Percentiles rank a stretch among this genome's conserved stretches.
phyloP scores from a whole-genome alignment of 1,284 basidiomycete genomes.

The Earliella scabrosa region DNA sequence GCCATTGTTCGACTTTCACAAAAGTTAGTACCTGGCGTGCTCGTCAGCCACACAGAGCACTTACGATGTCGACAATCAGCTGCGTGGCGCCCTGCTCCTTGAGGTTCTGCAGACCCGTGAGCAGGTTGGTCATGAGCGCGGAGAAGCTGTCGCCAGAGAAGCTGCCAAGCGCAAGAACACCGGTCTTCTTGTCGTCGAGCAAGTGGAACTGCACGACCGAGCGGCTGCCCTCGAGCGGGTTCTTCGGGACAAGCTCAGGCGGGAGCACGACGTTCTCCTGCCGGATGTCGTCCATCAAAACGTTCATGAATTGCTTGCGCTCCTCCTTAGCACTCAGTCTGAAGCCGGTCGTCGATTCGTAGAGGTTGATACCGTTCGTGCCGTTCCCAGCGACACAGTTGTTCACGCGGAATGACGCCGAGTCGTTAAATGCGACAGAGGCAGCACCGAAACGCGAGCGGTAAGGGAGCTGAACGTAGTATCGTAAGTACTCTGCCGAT shows the following conservation, averaged over 20 bases:
- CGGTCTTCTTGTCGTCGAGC: conserved; percentile 57
- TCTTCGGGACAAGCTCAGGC: conserved; percentile 45
- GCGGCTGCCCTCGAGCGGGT: conserved; percentile 47
- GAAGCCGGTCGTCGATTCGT: conserved; percentile 29
- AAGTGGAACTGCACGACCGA: conserved; percentile 60
- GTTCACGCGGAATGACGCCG: conserved; percentile 51
- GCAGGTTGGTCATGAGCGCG: conserved; percentile 46
- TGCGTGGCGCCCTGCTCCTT: conserved; percentile 53
- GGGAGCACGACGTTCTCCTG: conserved; percentile 55
- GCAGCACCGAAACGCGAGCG: conserved; percentile 53
- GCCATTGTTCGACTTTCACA: conserved; percentile 57
- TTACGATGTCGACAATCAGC: conserved; percentile 59
- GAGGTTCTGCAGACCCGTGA: conserved; percentile 53
- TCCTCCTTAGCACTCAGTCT: conserved; percentile 31
- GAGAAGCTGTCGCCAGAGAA: conserved; percentile 52
- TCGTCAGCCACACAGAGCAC: conserved; percentile 3
- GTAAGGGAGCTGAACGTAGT: conserved; percentile 52
- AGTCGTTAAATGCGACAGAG: conserved; percentile 52
- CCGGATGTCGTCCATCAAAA: conserved; percentile 52
- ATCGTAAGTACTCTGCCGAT: not conserved
- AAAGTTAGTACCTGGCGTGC: not conserved
- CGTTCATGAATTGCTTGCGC: conserved; percentile 50
- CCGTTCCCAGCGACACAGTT: conserved; percentile 54
- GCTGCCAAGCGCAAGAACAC: conserved; percentile 62
- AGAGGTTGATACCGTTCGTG: conserved; percentile 57